phyloP scores from a whole-genome alignment of 352 stramenopile genomes.

The Pythium sukuiense region DNA sequence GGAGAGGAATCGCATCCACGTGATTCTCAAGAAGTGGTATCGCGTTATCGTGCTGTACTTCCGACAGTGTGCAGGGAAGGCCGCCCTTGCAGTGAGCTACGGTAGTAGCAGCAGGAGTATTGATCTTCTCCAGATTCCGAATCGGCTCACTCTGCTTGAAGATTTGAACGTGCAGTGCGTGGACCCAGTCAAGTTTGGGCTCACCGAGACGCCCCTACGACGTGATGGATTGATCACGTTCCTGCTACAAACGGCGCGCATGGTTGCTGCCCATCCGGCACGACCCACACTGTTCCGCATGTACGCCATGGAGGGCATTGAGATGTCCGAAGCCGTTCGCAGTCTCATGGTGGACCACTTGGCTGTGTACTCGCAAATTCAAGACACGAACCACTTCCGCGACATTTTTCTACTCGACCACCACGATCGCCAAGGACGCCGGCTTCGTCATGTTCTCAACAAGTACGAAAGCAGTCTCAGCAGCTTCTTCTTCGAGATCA shows the following conservation, averaged over 20 bases:
- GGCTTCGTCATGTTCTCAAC: constrained; percentile 32
- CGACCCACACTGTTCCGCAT: constrained; percentile 40
- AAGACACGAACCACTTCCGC: constrained; percentile 64
- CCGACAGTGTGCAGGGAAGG: constrained; percentile 48
- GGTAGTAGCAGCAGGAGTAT: constrained; percentile 4
- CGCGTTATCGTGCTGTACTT: constrained; percentile 69
- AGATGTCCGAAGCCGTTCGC: constrained; percentile 54
- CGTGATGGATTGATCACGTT: constrained; percentile 53
- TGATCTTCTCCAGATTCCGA: constrained; percentile 50
- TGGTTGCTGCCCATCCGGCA: constrained; percentile 41
- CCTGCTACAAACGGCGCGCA: constrained; percentile 45
- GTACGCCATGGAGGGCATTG: constrained; percentile 52
- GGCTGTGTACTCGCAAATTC: constrained; percentile 54
- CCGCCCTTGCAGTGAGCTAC: constrained; percentile 8
- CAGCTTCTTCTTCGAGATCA: constrained; percentile 46
- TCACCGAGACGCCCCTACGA: constrained; percentile 46
- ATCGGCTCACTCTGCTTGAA: constrained; percentile 50
- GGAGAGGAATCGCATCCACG: constrained; percentile 57
- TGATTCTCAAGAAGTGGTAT: constrained; percentile 42
- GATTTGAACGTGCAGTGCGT: constrained; percentile 58
- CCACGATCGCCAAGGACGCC: constrained; percentile 10
- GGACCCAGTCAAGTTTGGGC: constrained; percentile 44
- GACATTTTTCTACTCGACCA: constrained; percentile 43
- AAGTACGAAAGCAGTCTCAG: constrained; percentile 35
- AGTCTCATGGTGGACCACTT: constrained; percentile 57